Percentiles rank a stretch among this genome's conserved stretches.
Evolutionary conservation across 75 land plant genomes (phyloP).

Genomic region (Pinus albicaulis): DNA sequence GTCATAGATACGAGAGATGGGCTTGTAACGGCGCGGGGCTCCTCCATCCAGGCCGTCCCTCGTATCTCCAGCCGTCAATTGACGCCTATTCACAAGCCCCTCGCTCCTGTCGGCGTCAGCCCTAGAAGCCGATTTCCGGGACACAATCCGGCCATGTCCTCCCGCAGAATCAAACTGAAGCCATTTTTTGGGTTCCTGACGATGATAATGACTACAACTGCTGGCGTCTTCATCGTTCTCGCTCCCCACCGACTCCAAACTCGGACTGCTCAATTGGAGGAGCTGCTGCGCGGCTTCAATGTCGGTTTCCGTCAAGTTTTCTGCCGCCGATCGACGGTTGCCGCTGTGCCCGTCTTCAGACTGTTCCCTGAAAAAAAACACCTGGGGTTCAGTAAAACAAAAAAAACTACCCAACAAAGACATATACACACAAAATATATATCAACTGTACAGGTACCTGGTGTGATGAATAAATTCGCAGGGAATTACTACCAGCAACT

Average conservation of each 20-base stretch:
- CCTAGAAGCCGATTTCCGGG: not conserved
- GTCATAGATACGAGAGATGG: not conserved
- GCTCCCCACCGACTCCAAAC: not conserved
- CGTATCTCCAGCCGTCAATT: not conserved
- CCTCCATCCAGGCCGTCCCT: not conserved
- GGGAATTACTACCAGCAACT: slow-evolving; percentile 1
- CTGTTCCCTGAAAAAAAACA: not conserved
- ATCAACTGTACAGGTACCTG: not conserved
- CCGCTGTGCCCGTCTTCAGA: slow-evolving; percentile 1
- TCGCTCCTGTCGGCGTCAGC: not conserved
- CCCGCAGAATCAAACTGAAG: not conserved
- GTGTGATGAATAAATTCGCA: not conserved
- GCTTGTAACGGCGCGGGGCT: not conserved
- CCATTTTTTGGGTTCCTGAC: no score
- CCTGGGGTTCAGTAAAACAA: no score
- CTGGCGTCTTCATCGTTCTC: slow-evolving; percentile 4
- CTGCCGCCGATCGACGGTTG: not conserved
- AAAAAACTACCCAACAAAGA: not conserved
- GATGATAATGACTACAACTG: not conserved
- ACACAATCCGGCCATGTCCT: no score
- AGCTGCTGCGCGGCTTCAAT: not conserved
- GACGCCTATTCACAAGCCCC: not conserved
- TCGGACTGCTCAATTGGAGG: slow-evolving; percentile 2
- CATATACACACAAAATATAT: not conserved
- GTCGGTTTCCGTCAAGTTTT: slow-evolving; percentile 2